These are phyloP conservation scores for Cutaneotrichosporon cutaneum DNA, from an alignment of 1,284 basidiomycete species.

Conservation along the genomic window DNA sequence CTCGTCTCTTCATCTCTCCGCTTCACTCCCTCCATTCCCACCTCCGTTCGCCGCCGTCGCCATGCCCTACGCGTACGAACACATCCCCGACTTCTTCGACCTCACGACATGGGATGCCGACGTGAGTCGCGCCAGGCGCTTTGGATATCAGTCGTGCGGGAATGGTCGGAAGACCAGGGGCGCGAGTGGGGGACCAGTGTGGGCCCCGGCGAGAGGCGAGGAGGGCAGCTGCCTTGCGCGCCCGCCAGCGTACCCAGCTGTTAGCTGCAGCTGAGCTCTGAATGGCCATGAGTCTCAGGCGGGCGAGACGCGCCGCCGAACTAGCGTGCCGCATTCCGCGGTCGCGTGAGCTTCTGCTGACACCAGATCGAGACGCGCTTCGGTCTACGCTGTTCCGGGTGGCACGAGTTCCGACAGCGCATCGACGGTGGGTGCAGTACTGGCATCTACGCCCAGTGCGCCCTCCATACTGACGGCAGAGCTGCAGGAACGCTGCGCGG, in stretches of 20 bases:
- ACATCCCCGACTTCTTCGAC: conserved; percentile 31
- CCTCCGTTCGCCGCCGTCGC: neutral
- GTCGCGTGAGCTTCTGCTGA: neutral
- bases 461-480: conserved; percentile 18
- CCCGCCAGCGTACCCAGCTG: too few species aligned
- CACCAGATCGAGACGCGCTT: conserved; percentile 33
- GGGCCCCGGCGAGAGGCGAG: too few species aligned
- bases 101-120: conserved; percentile 35
- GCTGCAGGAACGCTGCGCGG: conserved; percentile 19
- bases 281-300: too few species aligned
- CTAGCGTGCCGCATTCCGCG: neutral
- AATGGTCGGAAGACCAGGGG: neutral
- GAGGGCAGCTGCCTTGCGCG: too few species aligned
- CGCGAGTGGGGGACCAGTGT: neutral
- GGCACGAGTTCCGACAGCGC: conserved; percentile 26
- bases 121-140: conserved; percentile 20
- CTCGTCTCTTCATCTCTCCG: neutral
- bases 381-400: conserved; percentile 27
- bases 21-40: neutral
- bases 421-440: conserved; percentile 26
- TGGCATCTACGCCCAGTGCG: neutral
- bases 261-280: too few species aligned
- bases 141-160: too few species aligned
- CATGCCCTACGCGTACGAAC: conserved; percentile 29
- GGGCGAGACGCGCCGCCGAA: too few species aligned